Evolutionary conservation across 441 rosid species (phyloP).

Genomic region (Corymbia citriodora): DNA sequence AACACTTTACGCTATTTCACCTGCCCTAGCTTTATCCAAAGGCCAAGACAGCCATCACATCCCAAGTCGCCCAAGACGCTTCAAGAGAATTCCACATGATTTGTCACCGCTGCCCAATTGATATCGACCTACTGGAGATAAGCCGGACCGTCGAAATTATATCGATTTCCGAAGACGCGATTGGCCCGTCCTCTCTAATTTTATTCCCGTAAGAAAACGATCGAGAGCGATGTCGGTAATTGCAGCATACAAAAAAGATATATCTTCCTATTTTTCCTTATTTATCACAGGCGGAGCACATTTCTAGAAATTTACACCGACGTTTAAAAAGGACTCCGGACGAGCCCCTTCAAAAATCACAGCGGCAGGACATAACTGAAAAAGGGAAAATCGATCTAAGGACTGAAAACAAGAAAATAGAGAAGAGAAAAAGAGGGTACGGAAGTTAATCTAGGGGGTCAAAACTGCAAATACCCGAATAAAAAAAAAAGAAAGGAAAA

Average conservation of each 20-base stretch:
- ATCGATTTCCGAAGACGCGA: neutral
- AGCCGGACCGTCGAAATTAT: neutral
- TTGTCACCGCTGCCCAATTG: neutral
- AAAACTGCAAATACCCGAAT: neutral
- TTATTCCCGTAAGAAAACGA: neutral
- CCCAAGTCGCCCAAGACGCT: neutral
- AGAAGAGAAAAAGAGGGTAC: neutral
- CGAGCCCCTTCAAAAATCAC: neutral
- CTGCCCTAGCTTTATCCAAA: neutral
- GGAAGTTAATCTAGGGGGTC: neutral
- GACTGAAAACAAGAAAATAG: neutral
- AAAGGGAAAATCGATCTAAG: neutral
- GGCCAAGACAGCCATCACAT: neutral
- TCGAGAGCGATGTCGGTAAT: neutral
- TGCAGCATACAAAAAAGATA: neutral
- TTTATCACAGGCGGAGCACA: neutral
- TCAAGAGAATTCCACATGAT: neutral
- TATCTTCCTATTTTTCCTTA: neutral
- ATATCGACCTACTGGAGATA: neutral
- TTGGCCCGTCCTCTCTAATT: neutral
- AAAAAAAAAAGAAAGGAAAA: neutral
- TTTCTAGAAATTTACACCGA: neutral
- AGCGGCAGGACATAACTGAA: neutral
- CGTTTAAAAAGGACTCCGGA: neutral
- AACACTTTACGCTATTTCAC: neutral